Base-by-base conservation (phyloP, 371 early-diverging fungal species). In the Rhizopus sp. region DNA sequence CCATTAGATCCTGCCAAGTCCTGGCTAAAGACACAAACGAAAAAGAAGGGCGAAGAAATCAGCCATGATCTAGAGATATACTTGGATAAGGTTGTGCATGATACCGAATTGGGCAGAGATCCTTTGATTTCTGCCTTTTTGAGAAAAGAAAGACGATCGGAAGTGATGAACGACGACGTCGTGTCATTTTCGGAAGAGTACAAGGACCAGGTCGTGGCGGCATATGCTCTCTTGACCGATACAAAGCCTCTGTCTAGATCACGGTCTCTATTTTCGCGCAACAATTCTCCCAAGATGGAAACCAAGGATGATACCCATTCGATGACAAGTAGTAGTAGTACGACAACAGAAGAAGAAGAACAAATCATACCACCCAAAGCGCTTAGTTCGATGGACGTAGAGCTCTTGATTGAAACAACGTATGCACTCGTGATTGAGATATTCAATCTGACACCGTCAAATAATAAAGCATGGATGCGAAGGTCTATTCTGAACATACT, bases 391-490 rank as follows among this genome's bases (percentile, higher is more conserved):
- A 59, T 76, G 62, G 79, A 79, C 46, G 66, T 74, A 0, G 79
- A 79, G 32, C 58, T 79, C 4, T 49, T 79, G 46, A 79, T 79
- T 17, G 79, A 79, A 55, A 79, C 79, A 0, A 74, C 79, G 0
- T 79, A 74, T 62, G 76, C 79, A 1, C 44, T 79, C 1, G 56
- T 79, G 1, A 74, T 74, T 0, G 79, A 79, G 34, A 72, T 76
- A 2, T 79, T 79, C 53, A 73, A 79, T 23, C 56, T 79, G 4
- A 73, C 79, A 1, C 57, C 72, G 0, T 63, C 72, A n/a, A 79
- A 74, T 39, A 73, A 79, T 32, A 66, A 65, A 38, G 79, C 77
- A 0, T 78, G 78, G 78, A 66, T 78, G 71, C 60, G 78, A 38
- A 51, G 78, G 41, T 72, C 78, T 1, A 55, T 75, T 0, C 55